A percentile compares a stretch with the other conserved stretches of the same genome.
phyloP scores from a whole-genome alignment of 1,139 yeast genomes.

The Magnusiomyces suaveolens region DNA sequence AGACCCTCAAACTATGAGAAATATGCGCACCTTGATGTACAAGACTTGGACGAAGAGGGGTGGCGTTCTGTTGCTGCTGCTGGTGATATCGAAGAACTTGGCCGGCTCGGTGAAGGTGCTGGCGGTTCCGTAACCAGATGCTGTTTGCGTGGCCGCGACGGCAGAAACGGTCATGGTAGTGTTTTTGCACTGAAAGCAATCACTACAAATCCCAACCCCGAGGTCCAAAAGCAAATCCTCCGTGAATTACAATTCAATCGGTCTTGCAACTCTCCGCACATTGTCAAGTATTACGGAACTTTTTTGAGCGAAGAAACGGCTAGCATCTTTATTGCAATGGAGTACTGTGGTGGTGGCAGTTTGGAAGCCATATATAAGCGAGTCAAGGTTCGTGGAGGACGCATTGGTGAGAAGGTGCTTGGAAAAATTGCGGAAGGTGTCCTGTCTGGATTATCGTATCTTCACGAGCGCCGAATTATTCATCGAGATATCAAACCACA shows the following conservation, averaged over 20 bases:
- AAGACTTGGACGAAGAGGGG: conserved; percentile 60
- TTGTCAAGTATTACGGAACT: conserved; percentile 88
- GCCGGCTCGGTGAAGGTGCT: conserved; percentile 82
- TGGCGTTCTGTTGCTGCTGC: conserved; percentile 61
- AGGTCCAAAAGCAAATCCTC: conserved; percentile 68
- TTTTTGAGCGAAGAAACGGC: conserved; percentile 68
- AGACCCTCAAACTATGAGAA: background rate
- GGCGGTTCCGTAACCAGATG: conserved; percentile 89
- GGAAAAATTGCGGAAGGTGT: conserved; percentile 86
- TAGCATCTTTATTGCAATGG: conserved; percentile 87
- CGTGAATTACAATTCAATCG: conserved; percentile 84
- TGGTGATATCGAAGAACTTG: conserved; percentile 51
- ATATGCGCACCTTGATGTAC: conserved; percentile 33
- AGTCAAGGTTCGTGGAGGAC: conserved; percentile 54
- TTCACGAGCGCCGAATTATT: conserved; percentile 78
- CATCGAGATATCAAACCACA: conserved; percentile 91
- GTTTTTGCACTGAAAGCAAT: conserved; percentile 78
- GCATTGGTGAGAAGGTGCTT: conserved; percentile 85
- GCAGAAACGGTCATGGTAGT: conserved; percentile 33
- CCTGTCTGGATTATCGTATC: conserved; percentile 69
- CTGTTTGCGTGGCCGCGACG: conserved; percentile 34
- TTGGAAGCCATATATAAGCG: conserved; percentile 80
- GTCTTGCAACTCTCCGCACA: conserved; percentile 69
- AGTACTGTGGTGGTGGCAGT: conserved; percentile 88
- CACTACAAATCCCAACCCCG: conserved; percentile 76